These are phyloP conservation scores for Fragilariopsis cylindrus DNA, from an alignment of 108 stramenopile species.

Conservation along the genomic window DNA sequence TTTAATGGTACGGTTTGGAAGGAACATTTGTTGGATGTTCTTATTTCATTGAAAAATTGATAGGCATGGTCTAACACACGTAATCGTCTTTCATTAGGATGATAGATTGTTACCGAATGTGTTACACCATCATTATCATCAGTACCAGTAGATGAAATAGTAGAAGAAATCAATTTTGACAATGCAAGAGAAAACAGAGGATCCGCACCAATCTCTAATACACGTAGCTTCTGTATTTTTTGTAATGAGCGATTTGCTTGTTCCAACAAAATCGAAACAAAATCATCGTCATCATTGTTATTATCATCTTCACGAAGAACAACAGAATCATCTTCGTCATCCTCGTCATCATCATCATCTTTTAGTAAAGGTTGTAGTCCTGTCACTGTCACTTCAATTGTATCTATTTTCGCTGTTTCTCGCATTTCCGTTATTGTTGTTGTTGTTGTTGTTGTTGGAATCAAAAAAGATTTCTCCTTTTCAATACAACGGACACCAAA, in stretches of 20 bases:
- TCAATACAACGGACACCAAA: conserved; percentile 8
- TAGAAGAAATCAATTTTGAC: not conserved
- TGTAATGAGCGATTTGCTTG: not conserved
- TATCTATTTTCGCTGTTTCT: not conserved
- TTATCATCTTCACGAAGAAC: not conserved
- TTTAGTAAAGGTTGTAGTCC: too few species aligned
- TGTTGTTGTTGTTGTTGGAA: not conserved
- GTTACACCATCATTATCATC: too few species aligned
- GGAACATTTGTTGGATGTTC: not conserved
- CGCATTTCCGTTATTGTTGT: not conserved
- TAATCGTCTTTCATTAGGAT: conserved; percentile 1
- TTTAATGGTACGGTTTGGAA: not conserved
- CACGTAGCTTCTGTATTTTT: not conserved
- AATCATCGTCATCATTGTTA: not conserved
- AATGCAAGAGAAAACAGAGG: not conserved
- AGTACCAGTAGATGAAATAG: not conserved
- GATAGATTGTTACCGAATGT: not conserved
- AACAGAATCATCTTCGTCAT: not conserved
- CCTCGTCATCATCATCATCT: not conserved
- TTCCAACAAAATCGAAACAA: too few species aligned
- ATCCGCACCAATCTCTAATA: conserved; percentile 3
- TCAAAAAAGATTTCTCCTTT: not conserved
- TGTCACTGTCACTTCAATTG: too few species aligned
- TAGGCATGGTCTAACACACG: conserved; percentile 1
- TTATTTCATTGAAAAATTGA: conserved; percentile 5